Evolutionary conservation across 2,329 filamentous ascomycete species (phyloP).

Genomic region (Diaporthe sp.): DNA sequence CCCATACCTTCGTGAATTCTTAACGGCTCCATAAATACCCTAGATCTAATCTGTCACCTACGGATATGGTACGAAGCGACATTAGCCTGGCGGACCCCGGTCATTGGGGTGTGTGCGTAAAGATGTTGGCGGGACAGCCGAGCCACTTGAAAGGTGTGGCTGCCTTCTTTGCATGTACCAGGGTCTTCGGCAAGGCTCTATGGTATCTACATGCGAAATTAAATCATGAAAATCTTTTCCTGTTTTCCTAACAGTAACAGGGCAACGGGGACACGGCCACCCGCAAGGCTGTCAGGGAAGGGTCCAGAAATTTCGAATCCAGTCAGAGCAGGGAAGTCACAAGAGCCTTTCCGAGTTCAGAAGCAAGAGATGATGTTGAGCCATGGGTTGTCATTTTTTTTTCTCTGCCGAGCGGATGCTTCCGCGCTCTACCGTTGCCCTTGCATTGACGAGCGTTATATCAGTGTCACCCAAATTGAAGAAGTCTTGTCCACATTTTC

Average conservation of each 20-base stretch:
- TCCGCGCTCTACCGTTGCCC: no score
- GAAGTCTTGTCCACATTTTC: no score
- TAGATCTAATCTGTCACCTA: no score
- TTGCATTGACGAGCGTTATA: no score
- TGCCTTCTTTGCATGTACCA: background rate
- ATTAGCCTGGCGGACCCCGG: no score
- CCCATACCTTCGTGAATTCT: no score
- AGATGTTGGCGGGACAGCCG: background rate
- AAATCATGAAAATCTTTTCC: background rate
- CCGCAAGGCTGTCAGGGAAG: background rate
- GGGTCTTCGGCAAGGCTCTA: background rate
- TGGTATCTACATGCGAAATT: background rate
- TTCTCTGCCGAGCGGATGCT: no score
- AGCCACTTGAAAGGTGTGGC: background rate
- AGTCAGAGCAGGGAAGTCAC: background rate
- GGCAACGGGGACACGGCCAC: background rate
- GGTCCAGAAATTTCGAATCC: background rate
- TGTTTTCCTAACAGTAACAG: background rate
- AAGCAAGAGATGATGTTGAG: background rate
- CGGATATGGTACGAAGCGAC: no score
- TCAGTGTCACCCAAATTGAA: no score
- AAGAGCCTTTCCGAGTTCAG: background rate
- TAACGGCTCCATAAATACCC: no score
- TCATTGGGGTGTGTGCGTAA: background rate
- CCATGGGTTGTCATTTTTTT: no score